Percentiles rank a stretch among this genome's conserved stretches.
These are phyloP conservation scores for Fusarium nurragi DNA, from an alignment of 2,329 filamentous ascomycete genomes.

Conservation along the genomic window DNA sequence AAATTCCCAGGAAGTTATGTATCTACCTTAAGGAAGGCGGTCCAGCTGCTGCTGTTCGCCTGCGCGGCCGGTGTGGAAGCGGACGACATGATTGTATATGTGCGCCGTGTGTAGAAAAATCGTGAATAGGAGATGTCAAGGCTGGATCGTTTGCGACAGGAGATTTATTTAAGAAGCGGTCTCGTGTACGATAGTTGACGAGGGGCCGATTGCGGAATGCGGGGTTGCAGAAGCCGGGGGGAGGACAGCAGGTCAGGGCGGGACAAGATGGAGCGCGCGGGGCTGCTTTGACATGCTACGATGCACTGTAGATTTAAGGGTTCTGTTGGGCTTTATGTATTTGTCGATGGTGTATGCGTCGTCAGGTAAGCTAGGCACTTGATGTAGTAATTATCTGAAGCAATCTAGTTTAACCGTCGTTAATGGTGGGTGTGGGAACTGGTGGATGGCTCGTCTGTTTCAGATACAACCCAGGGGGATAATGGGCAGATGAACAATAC, in stretches of 20 bases:
- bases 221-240: constrained; percentile 37
- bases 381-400: background rate
- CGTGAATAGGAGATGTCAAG: constrained; percentile 1
- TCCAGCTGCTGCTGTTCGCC: constrained; percentile 59
- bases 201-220: constrained; percentile 42
- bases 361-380: too few relatives aligned
- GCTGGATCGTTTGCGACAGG: constrained; percentile 20
- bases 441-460: background rate
- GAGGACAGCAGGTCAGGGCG: constrained; percentile 16
- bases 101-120: constrained; percentile 5
- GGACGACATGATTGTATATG: constrained; percentile 45
- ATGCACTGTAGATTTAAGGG: constrained; percentile 1
- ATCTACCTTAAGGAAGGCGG: constrained; percentile 62
- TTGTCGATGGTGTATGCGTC: background rate
- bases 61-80: constrained; percentile 46
- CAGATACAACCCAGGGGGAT: constrained; percentile 6
- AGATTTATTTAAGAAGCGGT: constrained; percentile 26
- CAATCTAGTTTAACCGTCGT: background rate
- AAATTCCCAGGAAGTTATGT: background rate
- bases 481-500: constrained; percentile 2
- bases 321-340: background rate
- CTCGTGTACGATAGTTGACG: constrained; percentile 28
- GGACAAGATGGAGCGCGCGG: constrained; percentile 13
- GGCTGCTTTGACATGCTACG: constrained; percentile 15
- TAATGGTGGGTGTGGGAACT: background rate